Base-by-base conservation (phyloP, 164 flowering plant genomes). In the Akebia trifoliata region DNA sequence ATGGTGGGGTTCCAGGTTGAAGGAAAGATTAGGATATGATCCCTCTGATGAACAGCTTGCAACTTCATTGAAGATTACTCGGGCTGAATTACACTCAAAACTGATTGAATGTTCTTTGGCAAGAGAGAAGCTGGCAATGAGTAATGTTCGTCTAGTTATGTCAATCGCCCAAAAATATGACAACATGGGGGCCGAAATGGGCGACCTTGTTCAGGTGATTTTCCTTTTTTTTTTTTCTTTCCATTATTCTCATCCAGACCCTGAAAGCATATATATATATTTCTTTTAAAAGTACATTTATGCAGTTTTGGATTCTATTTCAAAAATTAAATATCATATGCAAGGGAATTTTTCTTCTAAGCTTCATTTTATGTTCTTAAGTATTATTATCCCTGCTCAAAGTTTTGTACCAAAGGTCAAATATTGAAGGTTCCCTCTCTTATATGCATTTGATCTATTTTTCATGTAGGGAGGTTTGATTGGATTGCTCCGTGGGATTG, bases 121-220 rank as follows among this genome's bases (percentile, higher is more conserved):
- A 30, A 85, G 88, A 75, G 97, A 93, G 63, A 90, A 74, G 75
- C 74, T 93, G 61, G 83, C 90, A 25, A 89, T 90, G 99, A 90
- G 97, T 77, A 93, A 90, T 73, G 82, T 90, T 51, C 99, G 99
- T 54, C 64, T 93, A 29, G 99, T 93, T 60, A 82, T 85, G 89
- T 87, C 96, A 49, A 76, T 93, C 68, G 97, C 99, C 66, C 92
- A 85, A 46, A 84, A 76, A 70, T 93, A 82, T 65, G 85, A 82
- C 43, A 80, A 81, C 73, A 85, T 81, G 96, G 99, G 94, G 53
- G 78, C 86, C 54, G 96, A 90, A 77, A 80, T 93, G 97, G 83
- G 88, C 36, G 99, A 90, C 62, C 97, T 93, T 56, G 72, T 93
- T 66, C 99, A 93, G 96, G 99, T 92, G 60, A 50, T 57, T 28